Conservation (phyloP, 257 asterid species). For the Rauvolfia tetraphylla region DNA sequence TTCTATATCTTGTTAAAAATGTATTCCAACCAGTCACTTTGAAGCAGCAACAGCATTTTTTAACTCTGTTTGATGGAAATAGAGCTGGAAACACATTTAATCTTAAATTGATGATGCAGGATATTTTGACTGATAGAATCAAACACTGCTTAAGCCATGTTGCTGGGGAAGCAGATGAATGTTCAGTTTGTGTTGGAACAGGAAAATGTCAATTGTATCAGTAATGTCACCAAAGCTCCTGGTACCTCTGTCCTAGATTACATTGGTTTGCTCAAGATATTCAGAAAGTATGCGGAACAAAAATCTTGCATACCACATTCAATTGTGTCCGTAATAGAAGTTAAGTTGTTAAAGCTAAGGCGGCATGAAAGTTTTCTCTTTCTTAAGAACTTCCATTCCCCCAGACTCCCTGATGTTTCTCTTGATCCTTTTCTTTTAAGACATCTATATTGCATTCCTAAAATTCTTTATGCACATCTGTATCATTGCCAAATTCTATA, state of each 20-base stretch:
- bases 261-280: neutral
- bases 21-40: neutral
- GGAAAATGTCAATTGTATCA: constrained; percentile 67
- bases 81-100: neutral
- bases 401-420: neutral
- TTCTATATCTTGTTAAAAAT: neutral
- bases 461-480: neutral
- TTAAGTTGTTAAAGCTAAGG: too few species aligned
- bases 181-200: constrained; percentile 89
- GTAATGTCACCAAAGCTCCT: neutral
- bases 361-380: neutral
- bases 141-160: constrained; percentile 79
- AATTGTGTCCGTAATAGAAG: too few species aligned
- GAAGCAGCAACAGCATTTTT: neutral
- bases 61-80: neutral
- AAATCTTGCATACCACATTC: too few species aligned
- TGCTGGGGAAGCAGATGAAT: constrained; percentile 78
- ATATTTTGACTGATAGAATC: constrained; percentile 84
- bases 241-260: neutral
- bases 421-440: neutral
- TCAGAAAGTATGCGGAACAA: neutral
- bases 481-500: neutral
- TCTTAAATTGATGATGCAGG: constrained; percentile 44
- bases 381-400: neutral
- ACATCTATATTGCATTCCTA: neutral